Conservation (phyloP, 805 yeast species). For the Saccharomyces paradoxus region DNA sequence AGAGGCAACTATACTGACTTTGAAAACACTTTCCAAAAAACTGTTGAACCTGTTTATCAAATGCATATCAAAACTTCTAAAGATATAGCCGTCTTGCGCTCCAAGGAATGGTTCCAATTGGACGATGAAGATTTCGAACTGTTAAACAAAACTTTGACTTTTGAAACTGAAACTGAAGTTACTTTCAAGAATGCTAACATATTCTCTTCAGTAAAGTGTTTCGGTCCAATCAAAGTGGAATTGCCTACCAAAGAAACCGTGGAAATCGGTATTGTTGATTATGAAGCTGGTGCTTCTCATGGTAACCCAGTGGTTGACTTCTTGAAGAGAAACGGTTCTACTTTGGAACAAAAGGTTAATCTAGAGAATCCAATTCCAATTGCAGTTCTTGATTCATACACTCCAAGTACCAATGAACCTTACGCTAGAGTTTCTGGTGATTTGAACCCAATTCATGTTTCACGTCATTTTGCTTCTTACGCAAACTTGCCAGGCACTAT, state of each 20-base stretch:
- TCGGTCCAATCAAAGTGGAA: slow-evolving; percentile 80
- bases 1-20: slow-evolving; percentile 85
- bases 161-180: slow-evolving; percentile 80
- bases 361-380: slow-evolving; percentile 89
- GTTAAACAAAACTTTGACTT: slow-evolving; percentile 71
- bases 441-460: slow-evolving; percentile 96
- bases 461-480: slow-evolving; percentile 87
- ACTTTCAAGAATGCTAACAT: slow-evolving; percentile 70
- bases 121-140: slow-evolving; percentile 60
- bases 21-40: slow-evolving; percentile 86
- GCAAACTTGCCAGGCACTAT: slow-evolving; percentile 95
- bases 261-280: slow-evolving; percentile 74
- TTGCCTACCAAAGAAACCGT: slow-evolving; percentile 84
- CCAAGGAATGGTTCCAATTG: slow-evolving; percentile 97
- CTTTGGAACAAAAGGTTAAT: slow-evolving; percentile 87
- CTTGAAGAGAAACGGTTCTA: slow-evolving; percentile 80
- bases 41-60: slow-evolving; percentile 79
- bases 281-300: slow-evolving; percentile 84
- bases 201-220: slow-evolving; percentile 71
- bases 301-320: slow-evolving; percentile 98
- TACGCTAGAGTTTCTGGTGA: slow-evolving; percentile 97
- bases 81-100: slow-evolving; percentile 86
- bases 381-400: slow-evolving; percentile 50
- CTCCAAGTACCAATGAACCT: slow-evolving; percentile 94
- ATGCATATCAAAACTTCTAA: slow-evolving; percentile 62